These are phyloP conservation scores for Pythium phragmitis DNA, from an alignment of 352 stramenopile genomes.

Conservation along the genomic window DNA sequence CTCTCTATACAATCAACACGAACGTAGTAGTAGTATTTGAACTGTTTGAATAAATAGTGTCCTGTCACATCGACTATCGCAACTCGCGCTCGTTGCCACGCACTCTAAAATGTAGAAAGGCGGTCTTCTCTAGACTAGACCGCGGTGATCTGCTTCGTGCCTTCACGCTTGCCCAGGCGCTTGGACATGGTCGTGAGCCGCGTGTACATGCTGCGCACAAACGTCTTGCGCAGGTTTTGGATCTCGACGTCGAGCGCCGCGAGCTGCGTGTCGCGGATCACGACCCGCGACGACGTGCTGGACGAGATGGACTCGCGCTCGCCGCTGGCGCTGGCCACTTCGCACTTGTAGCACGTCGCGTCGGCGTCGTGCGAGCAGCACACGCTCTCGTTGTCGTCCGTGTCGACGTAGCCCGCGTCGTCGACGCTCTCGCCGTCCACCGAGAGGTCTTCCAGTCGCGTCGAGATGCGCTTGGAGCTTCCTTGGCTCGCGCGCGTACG, in stretches of 20 bases:
- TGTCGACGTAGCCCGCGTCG: conserved; percentile 31
- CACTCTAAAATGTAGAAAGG: not conserved
- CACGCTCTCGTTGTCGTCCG: conserved; percentile 33
- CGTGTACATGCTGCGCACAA: conserved; percentile 59
- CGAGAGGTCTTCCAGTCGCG: conserved; percentile 20
- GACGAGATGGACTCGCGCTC: conserved; percentile 25
- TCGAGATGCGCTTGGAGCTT: conserved; percentile 30
- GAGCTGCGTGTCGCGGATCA: conserved; percentile 69
- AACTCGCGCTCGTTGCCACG: conserved; percentile 17
- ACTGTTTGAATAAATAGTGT: too few species aligned
- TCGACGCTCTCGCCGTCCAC: conserved; percentile 14
- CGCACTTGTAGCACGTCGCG: conserved; percentile 24
- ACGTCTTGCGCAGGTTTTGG: conserved; percentile 56
- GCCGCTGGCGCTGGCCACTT: not conserved
- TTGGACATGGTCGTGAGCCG: conserved; percentile 46
- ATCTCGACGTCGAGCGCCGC: conserved; percentile 68
- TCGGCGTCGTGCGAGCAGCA: conserved; percentile 41
- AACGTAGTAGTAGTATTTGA: too few species aligned
- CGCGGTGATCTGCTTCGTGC: conserved; percentile 21
- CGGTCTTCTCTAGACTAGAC: conserved; percentile 1
- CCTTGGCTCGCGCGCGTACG: conserved; percentile 23
- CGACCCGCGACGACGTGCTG: conserved; percentile 41
- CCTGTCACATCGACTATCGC: not conserved
- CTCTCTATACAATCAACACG: too few species aligned
- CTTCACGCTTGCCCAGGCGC: conserved; percentile 17